Base-by-base conservation (phyloP, 2,329 filamentous ascomycete species). In the Hypoxylon sp. region DNA sequence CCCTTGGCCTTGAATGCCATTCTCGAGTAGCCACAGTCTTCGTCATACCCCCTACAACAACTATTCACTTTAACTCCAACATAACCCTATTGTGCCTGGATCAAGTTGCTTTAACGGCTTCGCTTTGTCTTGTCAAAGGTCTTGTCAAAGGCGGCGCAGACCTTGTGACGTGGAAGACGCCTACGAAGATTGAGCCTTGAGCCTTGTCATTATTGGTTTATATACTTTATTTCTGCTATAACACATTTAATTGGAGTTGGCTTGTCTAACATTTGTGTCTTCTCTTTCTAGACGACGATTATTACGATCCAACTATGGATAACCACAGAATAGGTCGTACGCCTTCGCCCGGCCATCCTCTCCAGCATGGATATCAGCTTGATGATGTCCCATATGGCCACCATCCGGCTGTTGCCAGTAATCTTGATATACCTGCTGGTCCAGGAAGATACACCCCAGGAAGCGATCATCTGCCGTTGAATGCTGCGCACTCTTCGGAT, bases 391-490 rank as follows among this genome's bases (percentile, higher is more conserved):
- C 86, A 6, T 92, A 90, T 68, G 78, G 75, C 43, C 71, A 72
- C 23, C 78, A 75, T 52, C 69, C 77, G 55, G 42, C 62, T 11
- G 25, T 51, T 25, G 42, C 44, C 13, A 62, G 55, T 31, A 85
- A 84, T 54, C 75, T 92, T 40, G 83, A 89, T 61, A 90, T 91
- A 68, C 88, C 87, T 51, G 80, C 82, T 73, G 85, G 82, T 3
- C 80, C 81, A 47, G 70, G 71, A 38, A 71, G 71, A 58, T 78
- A 73, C 51, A 86, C 84, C 13, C 83, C 87, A 1, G n/a, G n/a
- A n/a, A 86, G 84, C 65, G 93, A 97, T 73, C 81, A 87, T 49
- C 77, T 97, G 41, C 84, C 88, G 50, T 80, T 92, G 59, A 92
- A 97, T 71, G 90, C 91, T 38, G 93, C 92, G 48, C 78, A 81